Evolutionary conservation across 371 early-diverging fungal genomes (phyloP).

Genomic region (Apophysomyces sp.): DNA sequence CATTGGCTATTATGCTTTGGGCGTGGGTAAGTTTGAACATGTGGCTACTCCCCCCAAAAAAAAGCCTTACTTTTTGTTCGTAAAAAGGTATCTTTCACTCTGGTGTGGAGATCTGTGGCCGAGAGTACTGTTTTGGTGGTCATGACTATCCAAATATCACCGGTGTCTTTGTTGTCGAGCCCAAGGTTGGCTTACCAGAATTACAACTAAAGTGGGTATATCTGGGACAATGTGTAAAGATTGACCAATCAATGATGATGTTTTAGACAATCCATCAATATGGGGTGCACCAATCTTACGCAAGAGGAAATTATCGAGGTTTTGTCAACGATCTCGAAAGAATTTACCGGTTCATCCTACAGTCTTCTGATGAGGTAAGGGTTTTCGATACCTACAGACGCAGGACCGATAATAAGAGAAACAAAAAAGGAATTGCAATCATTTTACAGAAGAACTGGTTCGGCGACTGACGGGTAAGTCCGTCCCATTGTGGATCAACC

Average conservation of each 20-base stretch:
- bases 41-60: background rate
- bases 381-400: too few relatives aligned
- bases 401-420: conserved; percentile 12
- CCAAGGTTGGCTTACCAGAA: conserved; percentile 52
- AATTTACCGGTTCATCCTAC: conserved; percentile 58
- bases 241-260: background rate
- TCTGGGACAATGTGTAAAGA: background rate
- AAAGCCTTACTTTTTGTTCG: background rate
- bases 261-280: conserved; percentile 55
- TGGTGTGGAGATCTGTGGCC: conserved; percentile 49
- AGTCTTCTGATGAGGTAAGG: conserved; percentile 58
- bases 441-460: conserved; percentile 61
- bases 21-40: conserved; percentile 36
- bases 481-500: conserved; percentile 68
- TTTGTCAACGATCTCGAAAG: conserved; percentile 52
- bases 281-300: conserved; percentile 52
- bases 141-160: conserved; percentile 47
- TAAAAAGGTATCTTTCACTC: conserved; percentile 58
- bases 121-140: conserved; percentile 63
- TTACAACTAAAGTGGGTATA: conserved; percentile 10
- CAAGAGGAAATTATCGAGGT: conserved; percentile 48
- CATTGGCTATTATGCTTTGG: conserved; percentile 50
- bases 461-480: conserved; percentile 51
- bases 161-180: conserved; percentile 56
- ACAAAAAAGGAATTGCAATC: conserved; percentile 61